Conservation (phyloP, 225 moss, liverwort and hornwort species). For the Bryoerythrophyllum caledonicum region DNA sequence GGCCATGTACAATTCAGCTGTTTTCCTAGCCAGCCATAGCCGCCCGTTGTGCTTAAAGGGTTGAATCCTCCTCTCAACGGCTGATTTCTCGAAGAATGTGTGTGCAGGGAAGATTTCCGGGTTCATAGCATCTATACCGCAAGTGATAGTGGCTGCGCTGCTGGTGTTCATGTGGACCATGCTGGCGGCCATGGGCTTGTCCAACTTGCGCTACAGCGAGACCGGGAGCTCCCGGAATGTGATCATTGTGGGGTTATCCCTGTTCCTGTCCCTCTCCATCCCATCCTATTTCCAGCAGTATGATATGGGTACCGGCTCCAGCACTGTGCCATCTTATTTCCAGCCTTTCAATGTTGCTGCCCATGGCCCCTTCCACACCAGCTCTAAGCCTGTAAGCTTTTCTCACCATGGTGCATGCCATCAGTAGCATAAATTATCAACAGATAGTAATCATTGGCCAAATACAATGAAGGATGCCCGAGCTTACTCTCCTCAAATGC, state of each 20-base stretch:
- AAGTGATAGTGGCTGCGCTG: constrained; percentile 79
- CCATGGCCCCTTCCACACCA: constrained; percentile 74
- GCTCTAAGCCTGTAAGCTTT: constrained; percentile 51
- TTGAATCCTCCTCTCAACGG: too few species aligned
- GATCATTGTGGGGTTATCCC: constrained; percentile 76
- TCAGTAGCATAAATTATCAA: background rate
- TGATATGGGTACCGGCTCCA: constrained; percentile 24
- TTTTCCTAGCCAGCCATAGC: too few species aligned
- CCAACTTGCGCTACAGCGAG: constrained; percentile 85
- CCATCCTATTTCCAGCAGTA: constrained; percentile 92
- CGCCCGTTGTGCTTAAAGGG: too few species aligned
- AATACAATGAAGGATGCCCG: too few species aligned
- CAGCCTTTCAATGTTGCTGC: constrained; percentile 62
- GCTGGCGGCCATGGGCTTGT: constrained; percentile 79
- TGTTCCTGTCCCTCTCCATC: constrained; percentile 74
- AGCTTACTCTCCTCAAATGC: too few species aligned
- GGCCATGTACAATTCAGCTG: too few species aligned
- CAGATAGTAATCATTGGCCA: too few species aligned
- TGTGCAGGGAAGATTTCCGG: constrained; percentile 77
- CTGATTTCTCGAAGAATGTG: background rate
- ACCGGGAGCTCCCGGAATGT: constrained; percentile 90
- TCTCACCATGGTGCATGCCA: background rate
- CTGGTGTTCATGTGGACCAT: constrained; percentile 90
- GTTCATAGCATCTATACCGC: constrained; percentile 78
- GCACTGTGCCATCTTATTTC: constrained; percentile 50